These are phyloP conservation scores for Penicillium sp. DNA, from an alignment of 2,329 filamentous ascomycete species.

Conservation along the genomic window DNA sequence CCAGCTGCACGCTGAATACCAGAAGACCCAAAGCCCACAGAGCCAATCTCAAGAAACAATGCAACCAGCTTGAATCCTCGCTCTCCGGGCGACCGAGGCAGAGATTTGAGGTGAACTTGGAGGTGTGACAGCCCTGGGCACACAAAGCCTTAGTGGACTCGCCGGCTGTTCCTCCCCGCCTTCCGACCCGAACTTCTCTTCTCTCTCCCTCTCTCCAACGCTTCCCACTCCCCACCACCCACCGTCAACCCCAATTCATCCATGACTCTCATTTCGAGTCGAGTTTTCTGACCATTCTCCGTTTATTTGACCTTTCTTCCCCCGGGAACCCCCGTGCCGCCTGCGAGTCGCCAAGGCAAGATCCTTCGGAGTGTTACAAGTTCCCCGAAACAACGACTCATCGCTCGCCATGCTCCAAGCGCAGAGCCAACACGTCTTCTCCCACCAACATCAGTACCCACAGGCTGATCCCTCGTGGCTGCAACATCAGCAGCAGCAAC, in stretches of 20 bases:
- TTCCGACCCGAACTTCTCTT: slow-evolving; percentile 34
- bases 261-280: slow-evolving; percentile 30
- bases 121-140: slow-evolving; percentile 11
- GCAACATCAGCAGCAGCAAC: slow-evolving; percentile 43
- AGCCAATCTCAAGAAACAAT: too few species aligned
- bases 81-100: too few species aligned
- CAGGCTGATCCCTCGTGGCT: slow-evolving; percentile 47
- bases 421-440: slow-evolving; percentile 60
- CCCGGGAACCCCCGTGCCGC: background rate
- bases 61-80: too few species aligned
- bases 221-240: slow-evolving; percentile 21
- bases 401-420: slow-evolving; percentile 46
- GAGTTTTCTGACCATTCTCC: slow-evolving; percentile 25
- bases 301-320: slow-evolving; percentile 9
- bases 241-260: slow-evolving; percentile 23
- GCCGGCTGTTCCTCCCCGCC: slow-evolving; percentile 35
- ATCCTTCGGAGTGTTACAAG: slow-evolving; percentile 28
- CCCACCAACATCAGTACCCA: slow-evolving; percentile 56
- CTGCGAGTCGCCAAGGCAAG: slow-evolving; percentile 7
- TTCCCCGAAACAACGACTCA: slow-evolving; percentile 21
- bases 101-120: background rate
- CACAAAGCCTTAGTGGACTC: slow-evolving; percentile 20
- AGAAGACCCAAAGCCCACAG: too few species aligned
- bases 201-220: slow-evolving; percentile 27
- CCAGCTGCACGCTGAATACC: too few species aligned